These are phyloP conservation scores for Paecilomyces sp. DNA, from an alignment of 2,329 filamentous ascomycete genomes.

Conservation along the genomic window DNA sequence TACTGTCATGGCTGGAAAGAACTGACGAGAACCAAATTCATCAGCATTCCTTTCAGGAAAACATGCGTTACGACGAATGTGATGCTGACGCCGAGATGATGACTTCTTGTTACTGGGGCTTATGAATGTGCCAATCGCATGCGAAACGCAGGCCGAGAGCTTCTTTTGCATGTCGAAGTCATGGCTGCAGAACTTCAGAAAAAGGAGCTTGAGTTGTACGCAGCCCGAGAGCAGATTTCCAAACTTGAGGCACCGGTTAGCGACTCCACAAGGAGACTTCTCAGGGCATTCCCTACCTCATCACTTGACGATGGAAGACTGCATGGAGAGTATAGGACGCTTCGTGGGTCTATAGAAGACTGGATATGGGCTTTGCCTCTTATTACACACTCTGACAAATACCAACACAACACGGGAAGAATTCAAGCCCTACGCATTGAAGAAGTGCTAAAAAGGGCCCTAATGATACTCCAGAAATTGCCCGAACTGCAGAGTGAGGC, in stretches of 20 bases:
- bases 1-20: not conserved
- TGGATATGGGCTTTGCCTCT: not conserved
- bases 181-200: not conserved
- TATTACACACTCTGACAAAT: not conserved
- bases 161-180: not conserved
- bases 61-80: not conserved
- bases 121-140: not conserved
- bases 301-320: not conserved
- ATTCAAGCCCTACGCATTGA: not conserved
- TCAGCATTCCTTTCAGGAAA: not conserved
- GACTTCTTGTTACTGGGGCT: not conserved
- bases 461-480: not conserved
- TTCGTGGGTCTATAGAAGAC: not conserved
- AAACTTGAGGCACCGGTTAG: not conserved
- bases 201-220: not conserved
- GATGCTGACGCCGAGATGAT: not conserved
- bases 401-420: not conserved
- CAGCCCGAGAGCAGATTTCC: not conserved
- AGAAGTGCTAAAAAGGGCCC: not conserved
- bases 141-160: not conserved
- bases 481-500: not conserved
- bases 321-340: not conserved
- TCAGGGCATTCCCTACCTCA: not conserved
- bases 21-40: not conserved
- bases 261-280: not conserved